Conservation (phyloP, 176 grass and related monocot genomes). For the Miscanthus lutarioriparius region DNA sequence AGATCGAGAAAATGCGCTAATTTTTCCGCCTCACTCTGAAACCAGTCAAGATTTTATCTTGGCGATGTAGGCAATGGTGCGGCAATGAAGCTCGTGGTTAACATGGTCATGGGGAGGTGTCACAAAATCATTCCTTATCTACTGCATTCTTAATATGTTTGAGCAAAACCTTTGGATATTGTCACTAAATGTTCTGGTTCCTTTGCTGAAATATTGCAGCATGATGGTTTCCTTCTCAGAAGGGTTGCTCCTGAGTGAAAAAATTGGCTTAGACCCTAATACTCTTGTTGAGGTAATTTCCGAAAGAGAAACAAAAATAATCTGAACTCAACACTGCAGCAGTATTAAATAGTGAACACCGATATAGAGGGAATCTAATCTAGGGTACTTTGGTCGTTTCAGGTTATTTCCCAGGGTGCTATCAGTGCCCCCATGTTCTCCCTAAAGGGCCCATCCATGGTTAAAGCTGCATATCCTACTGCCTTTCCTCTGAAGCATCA, state of each 20-base stretch:
- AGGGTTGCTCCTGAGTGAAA: constrained; percentile 82
- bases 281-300: constrained; percentile 70
- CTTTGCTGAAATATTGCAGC: constrained; percentile 47
- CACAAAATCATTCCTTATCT: constrained; percentile 13
- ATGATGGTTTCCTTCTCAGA: constrained; percentile 98
- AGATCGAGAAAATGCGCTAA: constrained; percentile 14
- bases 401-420: constrained; percentile 95
- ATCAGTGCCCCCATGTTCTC: constrained; percentile 89
- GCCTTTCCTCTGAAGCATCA: constrained; percentile 98
- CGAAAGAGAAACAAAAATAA: neutral
- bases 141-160: neutral
- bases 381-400: constrained; percentile 28
- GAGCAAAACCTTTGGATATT: neutral
- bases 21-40: constrained; percentile 28
- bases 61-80: constrained; percentile 87
- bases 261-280: constrained; percentile 75
- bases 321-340: neutral
- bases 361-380: constrained; percentile 3
- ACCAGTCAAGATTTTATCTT: constrained; percentile 82
- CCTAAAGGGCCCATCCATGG: constrained; percentile 88
- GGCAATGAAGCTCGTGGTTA: constrained; percentile 94
- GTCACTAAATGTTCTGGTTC: constrained; percentile 11
- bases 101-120: constrained; percentile 98
- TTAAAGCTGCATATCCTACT: constrained; percentile 78
- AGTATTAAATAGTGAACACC: neutral